Evolutionary conservation across 306 rosid genomes (phyloP).

Genomic region (Medicago arabica): DNA sequence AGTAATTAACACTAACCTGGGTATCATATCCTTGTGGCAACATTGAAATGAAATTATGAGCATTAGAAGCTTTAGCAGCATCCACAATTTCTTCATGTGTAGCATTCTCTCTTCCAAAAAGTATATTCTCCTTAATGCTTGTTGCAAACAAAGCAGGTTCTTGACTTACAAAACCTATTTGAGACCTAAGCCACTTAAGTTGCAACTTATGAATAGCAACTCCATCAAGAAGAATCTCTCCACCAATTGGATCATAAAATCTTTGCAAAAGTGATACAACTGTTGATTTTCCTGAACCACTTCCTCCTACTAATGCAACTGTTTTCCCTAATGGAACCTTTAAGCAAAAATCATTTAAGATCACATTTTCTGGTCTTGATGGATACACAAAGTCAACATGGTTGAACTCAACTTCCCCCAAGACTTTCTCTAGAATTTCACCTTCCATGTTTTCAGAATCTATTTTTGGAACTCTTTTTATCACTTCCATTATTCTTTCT

Average conservation of each 20-base stretch:
- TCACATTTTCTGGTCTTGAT: conserved; percentile 71
- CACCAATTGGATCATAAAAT: conserved; percentile 80
- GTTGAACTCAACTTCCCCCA: conserved; percentile 70
- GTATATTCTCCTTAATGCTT: conserved; percentile 73
- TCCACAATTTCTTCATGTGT: conserved; percentile 58
- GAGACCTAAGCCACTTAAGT: conserved; percentile 85
- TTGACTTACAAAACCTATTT: conserved; percentile 93
- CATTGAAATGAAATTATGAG: conserved; percentile 74
- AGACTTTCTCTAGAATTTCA: conserved; percentile 50
- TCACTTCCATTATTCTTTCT: conserved; percentile 75
- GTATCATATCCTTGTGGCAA: conserved; percentile 81
- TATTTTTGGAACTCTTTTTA: conserved; percentile 77
- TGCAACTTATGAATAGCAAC: conserved; percentile 62
- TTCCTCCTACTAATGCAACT: conserved; percentile 80
- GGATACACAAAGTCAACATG: conserved; percentile 76
- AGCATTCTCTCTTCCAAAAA: conserved; percentile 88
- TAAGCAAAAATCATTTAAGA: conserved; percentile 59
- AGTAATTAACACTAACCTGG: conserved; percentile 51
- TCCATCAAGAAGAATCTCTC: conserved; percentile 75
- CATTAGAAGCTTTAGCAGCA: conserved; percentile 84
- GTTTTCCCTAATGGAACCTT: conserved; percentile 77
- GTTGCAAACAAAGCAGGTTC: conserved; percentile 93
- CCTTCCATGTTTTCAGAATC: conserved; percentile 82
- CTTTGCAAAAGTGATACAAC: conserved; percentile 76
- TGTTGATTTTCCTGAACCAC: conserved; percentile 94